Percentiles rank a stretch among this genome's conserved stretches.
Evolutionary conservation across 2,329 filamentous ascomycete genomes (phyloP).

Genomic region (Colletotrichum tanaceti): DNA sequence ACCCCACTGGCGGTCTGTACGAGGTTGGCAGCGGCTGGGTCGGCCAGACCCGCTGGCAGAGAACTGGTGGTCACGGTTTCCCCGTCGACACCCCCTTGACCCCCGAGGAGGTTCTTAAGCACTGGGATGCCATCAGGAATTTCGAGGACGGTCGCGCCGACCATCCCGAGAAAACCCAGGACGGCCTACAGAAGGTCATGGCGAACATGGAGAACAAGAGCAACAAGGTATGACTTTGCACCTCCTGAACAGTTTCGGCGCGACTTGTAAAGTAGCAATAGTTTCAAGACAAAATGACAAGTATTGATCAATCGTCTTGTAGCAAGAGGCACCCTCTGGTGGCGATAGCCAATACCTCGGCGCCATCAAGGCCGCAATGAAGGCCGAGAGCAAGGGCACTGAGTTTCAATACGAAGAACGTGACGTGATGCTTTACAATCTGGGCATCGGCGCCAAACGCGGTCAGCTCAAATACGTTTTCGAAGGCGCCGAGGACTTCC

Average conservation of each 20-base stretch:
- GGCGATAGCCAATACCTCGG: constrained; percentile 68
- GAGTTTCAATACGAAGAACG: constrained; percentile 86
- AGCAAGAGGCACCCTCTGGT: constrained; percentile 30
- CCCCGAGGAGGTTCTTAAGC: constrained; percentile 82
- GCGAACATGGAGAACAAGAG: constrained; percentile 86
- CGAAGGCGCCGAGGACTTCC: constrained; percentile 92
- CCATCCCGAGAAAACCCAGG: constrained; percentile 82
- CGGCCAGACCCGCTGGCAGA: constrained; percentile 93
- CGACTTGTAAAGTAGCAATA: constrained; percentile 42
- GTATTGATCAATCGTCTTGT: constrained; percentile 42
- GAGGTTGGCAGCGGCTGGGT: constrained; percentile 97
- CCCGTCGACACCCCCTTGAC: constrained; percentile 85
- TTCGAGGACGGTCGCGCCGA: constrained; percentile 91
- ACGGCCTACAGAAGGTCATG: constrained; percentile 80
- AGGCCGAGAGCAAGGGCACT: constrained; percentile 75
- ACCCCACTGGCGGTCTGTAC: constrained; percentile 87
- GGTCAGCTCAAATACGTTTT: constrained; percentile 89
- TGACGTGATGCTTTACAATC: constrained; percentile 94
- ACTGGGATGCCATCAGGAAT: constrained; percentile 83
- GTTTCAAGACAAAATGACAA: constrained; percentile 27
- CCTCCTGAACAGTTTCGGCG: constrained; percentile 5
- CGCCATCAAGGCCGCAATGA: constrained; percentile 81
- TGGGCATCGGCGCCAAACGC: constrained; percentile 91
- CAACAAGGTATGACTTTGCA: constrained; percentile 65
- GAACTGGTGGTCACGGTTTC: constrained; percentile 89